These are phyloP conservation scores for Microcos paniculata DNA, from an alignment of 345 rosid genomes.

Conservation along the genomic window DNA sequence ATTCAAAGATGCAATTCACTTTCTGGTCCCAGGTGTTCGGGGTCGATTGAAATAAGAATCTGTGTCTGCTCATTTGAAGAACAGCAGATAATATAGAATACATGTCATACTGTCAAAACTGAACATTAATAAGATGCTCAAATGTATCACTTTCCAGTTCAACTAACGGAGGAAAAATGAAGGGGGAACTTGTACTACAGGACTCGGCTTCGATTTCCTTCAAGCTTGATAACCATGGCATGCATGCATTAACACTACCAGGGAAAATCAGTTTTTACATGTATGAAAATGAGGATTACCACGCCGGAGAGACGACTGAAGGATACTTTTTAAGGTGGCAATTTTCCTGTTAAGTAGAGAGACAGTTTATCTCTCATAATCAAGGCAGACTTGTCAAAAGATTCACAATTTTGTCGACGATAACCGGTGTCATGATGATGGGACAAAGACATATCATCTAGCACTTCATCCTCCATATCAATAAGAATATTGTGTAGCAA, in stretches of 20 bases:
- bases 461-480: slow-evolving; percentile 51
- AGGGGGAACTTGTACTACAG: neutral
- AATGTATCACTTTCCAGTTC: neutral
- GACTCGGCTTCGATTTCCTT: neutral
- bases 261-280: neutral
- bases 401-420: slow-evolving; percentile 44
- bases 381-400: slow-evolving; percentile 38
- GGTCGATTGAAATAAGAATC: neutral
- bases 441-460: slow-evolving; percentile 43
- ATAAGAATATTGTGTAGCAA: slow-evolving; percentile 72
- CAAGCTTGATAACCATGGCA: neutral
- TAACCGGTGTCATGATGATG: slow-evolving; percentile 53
- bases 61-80: neutral
- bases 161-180: neutral
- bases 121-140: neutral
- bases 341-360: slow-evolving; percentile 37
- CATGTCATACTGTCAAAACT: neutral
- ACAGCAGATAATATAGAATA: neutral
- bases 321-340: slow-evolving; percentile 28
- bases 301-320: neutral
- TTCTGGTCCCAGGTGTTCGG: neutral
- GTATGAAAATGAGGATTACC: neutral
- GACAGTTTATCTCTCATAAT: slow-evolving; percentile 50
- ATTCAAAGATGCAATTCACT: neutral
- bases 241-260: neutral